Evolutionary conservation across 106 monocot genomes (phyloP).

Genomic region (Iris macrosiphon): DNA sequence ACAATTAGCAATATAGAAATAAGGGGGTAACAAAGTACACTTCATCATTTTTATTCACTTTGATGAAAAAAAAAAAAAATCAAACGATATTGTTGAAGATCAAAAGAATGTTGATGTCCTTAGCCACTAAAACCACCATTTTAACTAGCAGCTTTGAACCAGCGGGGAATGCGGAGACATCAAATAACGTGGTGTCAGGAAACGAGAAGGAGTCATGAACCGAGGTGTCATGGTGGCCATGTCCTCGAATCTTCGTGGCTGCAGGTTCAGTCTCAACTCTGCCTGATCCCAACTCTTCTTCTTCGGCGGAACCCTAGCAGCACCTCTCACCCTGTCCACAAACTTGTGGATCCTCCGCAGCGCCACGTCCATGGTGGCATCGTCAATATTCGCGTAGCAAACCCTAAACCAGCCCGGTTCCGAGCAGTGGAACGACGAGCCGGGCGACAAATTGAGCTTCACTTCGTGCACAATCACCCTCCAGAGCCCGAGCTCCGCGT

Average conservation of each 20-base stretch:
- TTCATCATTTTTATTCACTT: too few relatives aligned
- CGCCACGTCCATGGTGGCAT: constrained; percentile 30
- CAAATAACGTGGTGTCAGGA: too few relatives aligned
- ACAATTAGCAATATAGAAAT: too few relatives aligned
- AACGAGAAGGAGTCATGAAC: constrained; percentile 4
- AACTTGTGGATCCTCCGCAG: constrained; percentile 42
- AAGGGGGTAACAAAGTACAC: too few relatives aligned
- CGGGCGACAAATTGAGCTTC: constrained; percentile 40
- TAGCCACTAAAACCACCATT: too few relatives aligned
- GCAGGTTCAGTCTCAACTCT: constrained; percentile 13
- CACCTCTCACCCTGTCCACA: constrained; percentile 11
- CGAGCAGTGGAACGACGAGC: constrained; percentile 27
- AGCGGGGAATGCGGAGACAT: constrained; percentile 10
- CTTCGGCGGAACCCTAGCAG: constrained; percentile 8
- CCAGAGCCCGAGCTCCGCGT: constrained; percentile 41
- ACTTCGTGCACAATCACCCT: constrained; percentile 8
- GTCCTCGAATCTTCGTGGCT: constrained; percentile 7
- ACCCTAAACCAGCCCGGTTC: constrained; percentile 41
- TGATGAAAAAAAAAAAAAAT: too few relatives aligned
- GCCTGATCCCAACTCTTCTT: constrained; percentile 14
- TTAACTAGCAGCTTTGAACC: too few relatives aligned
- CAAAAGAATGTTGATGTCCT: too few relatives aligned
- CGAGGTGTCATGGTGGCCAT: neutral
- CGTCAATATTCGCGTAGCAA: constrained; percentile 27
- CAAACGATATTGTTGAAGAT: too few relatives aligned